Evolutionary conservation across 2,329 filamentous ascomycete genomes (phyloP), one percentile per base, ranked within the genome.

Genomic region (Cucurbitaria berberidis): DNA sequence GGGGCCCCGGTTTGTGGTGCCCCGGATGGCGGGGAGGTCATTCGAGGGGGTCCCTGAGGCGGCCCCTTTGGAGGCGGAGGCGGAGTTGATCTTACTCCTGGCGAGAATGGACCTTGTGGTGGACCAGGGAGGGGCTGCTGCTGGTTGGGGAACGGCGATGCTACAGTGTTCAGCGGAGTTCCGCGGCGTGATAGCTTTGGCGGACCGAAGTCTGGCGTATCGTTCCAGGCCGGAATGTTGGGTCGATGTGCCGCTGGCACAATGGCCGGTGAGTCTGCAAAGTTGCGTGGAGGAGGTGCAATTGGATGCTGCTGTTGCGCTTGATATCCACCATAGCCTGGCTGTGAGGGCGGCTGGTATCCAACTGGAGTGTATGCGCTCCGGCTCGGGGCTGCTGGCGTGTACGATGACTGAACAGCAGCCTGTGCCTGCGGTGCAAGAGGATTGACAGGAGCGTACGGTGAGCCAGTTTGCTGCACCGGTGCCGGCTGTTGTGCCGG

Each of bases 161-260:
- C 85, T 45, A 92, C 86, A 3, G 89, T 80, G 45, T 86, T 84
- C 38, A 86, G 80, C 49, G 93, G 91, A 1, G 93, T 97, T 40
- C 82, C 82, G 70, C 88, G 86, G 62, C 93, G 86, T 19, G 88
- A 83, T n/a, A 89, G 82, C 48, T 78, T 93, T 91, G 40, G 85
- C 5, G 62, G 82, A 40, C 78, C 73, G 62, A 98, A 86, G 50
- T 96, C 84, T 1, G 95, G 95, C 45, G 96, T 89, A 74, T 99
- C 95, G 65, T 99, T 99, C 95, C 95, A 99, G 64, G 90, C 89
- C 24, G 88, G 85, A 59, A 88, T 87, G 59, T 89, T 88, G 69
- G 87, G 88, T 51, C 85, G 80, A 68, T 86, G 86, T 9, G 90
- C 85, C 16, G 90, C 86, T 19, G 91, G 87, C 30, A 68, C 43